Base-by-base conservation (phyloP, 106 monocot genomes). In the Phalaenopsis aphrodite region DNA sequence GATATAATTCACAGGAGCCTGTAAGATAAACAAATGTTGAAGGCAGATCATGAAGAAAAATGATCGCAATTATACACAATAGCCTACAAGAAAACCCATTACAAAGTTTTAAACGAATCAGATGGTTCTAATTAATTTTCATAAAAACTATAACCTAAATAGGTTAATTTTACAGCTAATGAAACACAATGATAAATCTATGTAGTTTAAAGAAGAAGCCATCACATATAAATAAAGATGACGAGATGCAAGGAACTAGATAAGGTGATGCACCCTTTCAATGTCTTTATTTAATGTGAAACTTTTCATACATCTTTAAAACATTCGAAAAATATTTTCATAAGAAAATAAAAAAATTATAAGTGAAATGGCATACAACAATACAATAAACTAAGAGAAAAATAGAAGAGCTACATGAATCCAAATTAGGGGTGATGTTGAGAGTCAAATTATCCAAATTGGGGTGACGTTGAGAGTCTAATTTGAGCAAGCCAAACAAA, bases 1-100 rank as follows among this genome's bases (percentile, higher is more conserved):
- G 52, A 98, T 79, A 85, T 88, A 98, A 77, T 92, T 98, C 71
- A 98, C 97, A 77, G 97, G 97, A 30, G 81, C 97, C 97, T 98
- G 84, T 77, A 76, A 9, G 24, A 76, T 10, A 76, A 76, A 30
- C 45, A 17, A 74, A 74, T 30, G 43, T 43, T 45, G 43, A 42
- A 19, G 39, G 43, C 39, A 69, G 69, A 38, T 69, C 21, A 7
- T 39, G 39, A 38, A 38, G 39, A 69, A 38, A 16, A 39, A 39
- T 38, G 69, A 69, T 15, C 69, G 39, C n/a, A 69, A 69, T 69
- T 69, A 69, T 39, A 69, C 14, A 69, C n/a, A 69, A 39, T 2
- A 5, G 10, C 24, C 6, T 9, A 69, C 10, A 39, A 69, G 69
- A 15, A 69, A 69, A 39, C n/a, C 24, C 64, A 65, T 65, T 8